Base-by-base conservation (phyloP, 345 rosid species). In the Durio zibethinus region DNA sequence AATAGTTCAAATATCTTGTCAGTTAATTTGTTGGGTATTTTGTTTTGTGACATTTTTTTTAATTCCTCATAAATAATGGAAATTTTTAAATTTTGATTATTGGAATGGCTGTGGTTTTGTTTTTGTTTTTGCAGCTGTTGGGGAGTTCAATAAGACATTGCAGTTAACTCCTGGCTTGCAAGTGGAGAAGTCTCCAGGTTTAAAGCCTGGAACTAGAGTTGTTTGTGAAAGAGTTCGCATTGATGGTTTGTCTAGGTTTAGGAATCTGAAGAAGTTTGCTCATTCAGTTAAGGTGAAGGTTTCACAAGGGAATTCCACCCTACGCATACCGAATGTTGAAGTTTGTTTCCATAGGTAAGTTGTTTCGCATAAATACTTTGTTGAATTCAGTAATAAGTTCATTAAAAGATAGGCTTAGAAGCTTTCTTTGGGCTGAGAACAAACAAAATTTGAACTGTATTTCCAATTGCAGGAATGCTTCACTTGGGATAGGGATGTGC, bases 261-360 rank as follows among this genome's bases (percentile, higher is more conserved):
- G 75, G 38, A 81, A 93, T 81, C 73, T 93, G 64, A 85, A 80
- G 23, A 96, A 90, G 82, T 85, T 84, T 81, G 90, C 94, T 27
- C 88, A 95, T 78, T 88, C 98, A 8, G 71, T 81, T 14, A 95
- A 85, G 84, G 81, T 93, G 82, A 83, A 83, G 60, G 84, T 92
- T 82, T 76, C 74, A 20, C 82, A 74, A 50, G 86, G 83, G 33
- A 72, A 79, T 66, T 83, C 91, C 43, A 80, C 77, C 61, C 61
- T 54, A 40, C 84, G 82, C 73, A 73, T 83, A 43, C 77, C 87
- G 9, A 86, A 76, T 61, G 60, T 90, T 10, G 98, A 90, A 67
- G 87, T 91, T 78, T 95, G 99, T 84, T 93, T 95, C 83, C 98
- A 95, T 66, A 80, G 93, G 99, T 95, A 72, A 81, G 90, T 80